Evolutionary conservation across 495 filamentous ascomycete genomes (phyloP), one percentile per base, ranked within the genome.

Genomic region (Xylaria intraflava): DNA sequence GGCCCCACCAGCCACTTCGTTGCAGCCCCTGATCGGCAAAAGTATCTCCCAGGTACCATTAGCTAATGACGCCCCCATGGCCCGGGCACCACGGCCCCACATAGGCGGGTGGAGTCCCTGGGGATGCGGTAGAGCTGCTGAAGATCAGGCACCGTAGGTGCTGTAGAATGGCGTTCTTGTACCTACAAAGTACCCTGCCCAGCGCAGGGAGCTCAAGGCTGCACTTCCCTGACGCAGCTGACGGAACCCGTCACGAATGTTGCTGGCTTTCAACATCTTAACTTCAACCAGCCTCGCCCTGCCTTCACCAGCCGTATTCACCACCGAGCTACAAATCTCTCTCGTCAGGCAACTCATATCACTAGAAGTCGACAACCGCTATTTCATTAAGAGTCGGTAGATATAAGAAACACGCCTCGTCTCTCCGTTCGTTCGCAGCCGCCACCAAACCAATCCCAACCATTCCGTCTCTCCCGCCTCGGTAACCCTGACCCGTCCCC

Each of bases 181-280:
- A 9, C 27, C 4, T 29, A 29, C 27, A 29, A 29, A 29, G 27
- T 29, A 29, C 27, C n/a, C 14, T 8, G n/a, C 35, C 2, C 4
- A 3, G 8, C 17, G 11, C n/a, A 38, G 14, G 3, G 35, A 30
- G 45, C 51, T 46, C 55, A 51, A 69, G 68, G 66, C 68, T 71
- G 55, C 65, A 68, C 56, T 49, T 55, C 55, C 61, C 68, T 69
- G 65, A 71, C 68, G 68, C 35, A 38, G 14, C 2, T 38, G 24
- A 52, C 39, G 9, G 52, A n/a, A n/a, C n/a, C n/a, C n/a, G n/a
- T n/a, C n/a, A n/a, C n/a, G n/a, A n/a, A n/a, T n/a, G n/a, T n/a
- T n/a, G n/a, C n/a, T n/a, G n/a, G n/a, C n/a, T n/a, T n/a, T n/a
- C n/a, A n/a, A n/a, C n/a, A n/a, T n/a, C n/a, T n/a, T n/a, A n/a